phyloP scores from a whole-genome alignment of 352 stramenopile genomes.

The Paralagenidium karlingii region DNA sequence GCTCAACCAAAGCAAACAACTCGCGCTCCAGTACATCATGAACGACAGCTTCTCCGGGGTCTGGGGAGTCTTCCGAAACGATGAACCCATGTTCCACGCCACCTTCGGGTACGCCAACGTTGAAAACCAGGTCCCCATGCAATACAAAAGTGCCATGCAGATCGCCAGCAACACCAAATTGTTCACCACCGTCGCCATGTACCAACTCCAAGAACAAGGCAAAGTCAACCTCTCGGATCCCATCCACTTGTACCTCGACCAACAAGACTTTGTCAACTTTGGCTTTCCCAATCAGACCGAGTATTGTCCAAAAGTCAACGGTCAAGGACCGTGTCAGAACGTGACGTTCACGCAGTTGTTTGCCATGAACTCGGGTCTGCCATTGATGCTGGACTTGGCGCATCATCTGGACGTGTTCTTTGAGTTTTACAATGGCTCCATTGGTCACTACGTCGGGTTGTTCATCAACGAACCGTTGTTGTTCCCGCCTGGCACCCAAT shows the following conservation, averaged over 20 bases:
- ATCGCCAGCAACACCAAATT: conserved; percentile 48
- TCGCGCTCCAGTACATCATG: too few species aligned
- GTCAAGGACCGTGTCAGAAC: conserved; percentile 21
- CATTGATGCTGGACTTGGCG: conserved; percentile 8
- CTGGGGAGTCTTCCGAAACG: too few species aligned
- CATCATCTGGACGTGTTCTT: too few species aligned
- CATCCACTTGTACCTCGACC: conserved; percentile 20
- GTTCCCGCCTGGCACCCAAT: conserved; percentile 35
- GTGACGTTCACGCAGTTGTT: conserved; percentile 58
- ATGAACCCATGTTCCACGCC: too few species aligned
- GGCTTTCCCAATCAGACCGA: conserved; percentile 24
- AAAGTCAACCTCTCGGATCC: conserved; percentile 17
- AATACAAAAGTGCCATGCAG: conserved; percentile 29
- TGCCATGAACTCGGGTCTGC: conserved; percentile 39
- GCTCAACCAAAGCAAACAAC: too few species aligned
- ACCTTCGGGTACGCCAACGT: conserved; percentile 30
- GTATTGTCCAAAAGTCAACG: conserved; percentile 26
- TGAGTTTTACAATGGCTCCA: conserved; percentile 13
- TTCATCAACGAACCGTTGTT: conserved; percentile 40
- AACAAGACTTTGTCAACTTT: conserved; percentile 30
- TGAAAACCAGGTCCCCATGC: conserved; percentile 29
- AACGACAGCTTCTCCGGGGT: too few species aligned
- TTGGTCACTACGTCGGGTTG: conserved; percentile 18
- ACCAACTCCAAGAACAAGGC: conserved; percentile 40
- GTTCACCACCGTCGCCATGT: conserved; percentile 29